phyloP scores from a whole-genome alignment of 2,329 filamentous ascomycete genomes.

The Colletotrichum cuscutae region DNA sequence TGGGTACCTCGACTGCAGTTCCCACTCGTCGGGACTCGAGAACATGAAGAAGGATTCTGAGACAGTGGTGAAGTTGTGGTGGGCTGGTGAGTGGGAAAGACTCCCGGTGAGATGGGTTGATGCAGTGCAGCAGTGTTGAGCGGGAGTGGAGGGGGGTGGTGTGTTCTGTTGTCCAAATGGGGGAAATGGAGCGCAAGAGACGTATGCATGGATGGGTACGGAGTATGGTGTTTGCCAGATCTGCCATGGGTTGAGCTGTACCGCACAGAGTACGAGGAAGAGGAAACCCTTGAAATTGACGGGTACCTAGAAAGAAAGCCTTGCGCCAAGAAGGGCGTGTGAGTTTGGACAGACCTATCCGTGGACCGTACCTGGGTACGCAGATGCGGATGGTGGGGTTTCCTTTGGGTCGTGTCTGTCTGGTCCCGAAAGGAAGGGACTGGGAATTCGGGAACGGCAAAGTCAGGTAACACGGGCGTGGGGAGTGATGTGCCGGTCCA shows the following conservation, averaged over 20 bases:
- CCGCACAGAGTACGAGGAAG: background rate
- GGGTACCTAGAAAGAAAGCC: constrained; percentile 7
- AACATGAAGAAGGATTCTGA: background rate
- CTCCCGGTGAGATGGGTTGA: background rate
- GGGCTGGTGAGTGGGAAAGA: background rate
- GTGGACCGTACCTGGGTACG: background rate
- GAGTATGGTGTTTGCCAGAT: background rate
- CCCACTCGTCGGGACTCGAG: background rate
- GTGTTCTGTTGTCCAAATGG: background rate
- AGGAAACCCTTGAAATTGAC: background rate
- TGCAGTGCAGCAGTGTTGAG: background rate
- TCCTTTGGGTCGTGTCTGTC: background rate
- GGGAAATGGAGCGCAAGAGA: background rate
- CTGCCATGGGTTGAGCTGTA: background rate
- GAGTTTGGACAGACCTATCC: background rate
- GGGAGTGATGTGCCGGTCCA: background rate
- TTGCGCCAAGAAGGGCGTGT: background rate
- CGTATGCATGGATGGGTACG: background rate
- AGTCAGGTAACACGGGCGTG: background rate
- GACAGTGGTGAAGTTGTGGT: background rate
- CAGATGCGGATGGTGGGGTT: background rate
- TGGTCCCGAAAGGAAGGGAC: background rate
- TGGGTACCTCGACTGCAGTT: background rate
- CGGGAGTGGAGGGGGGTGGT: background rate
- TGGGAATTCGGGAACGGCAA: background rate